Evolutionary conservation across 2,329 filamentous ascomycete species (phyloP).

Genomic region (Botrytis pseudocinerea): DNA sequence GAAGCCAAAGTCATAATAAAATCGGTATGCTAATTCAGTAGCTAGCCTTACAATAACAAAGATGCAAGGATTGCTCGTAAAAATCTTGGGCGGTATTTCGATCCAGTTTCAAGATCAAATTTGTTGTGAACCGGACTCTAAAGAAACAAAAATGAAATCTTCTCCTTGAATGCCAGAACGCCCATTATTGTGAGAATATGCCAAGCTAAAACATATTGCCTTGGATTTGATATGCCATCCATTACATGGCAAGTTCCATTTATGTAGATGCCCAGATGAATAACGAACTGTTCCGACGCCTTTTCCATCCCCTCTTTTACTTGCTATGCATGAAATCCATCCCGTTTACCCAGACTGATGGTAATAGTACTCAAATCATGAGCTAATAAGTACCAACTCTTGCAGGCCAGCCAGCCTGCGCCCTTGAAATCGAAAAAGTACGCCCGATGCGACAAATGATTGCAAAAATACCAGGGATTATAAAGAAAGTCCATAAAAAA

Average conservation of each 20-base stretch:
- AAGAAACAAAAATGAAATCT: slow-evolving; percentile 15
- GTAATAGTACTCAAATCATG: slow-evolving; percentile 33
- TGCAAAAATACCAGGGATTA: slow-evolving; percentile 30
- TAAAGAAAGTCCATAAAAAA: slow-evolving; percentile 26
- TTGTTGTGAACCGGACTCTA: slow-evolving; percentile 20
- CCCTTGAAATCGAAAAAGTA: slow-evolving; percentile 32
- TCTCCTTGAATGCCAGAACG: slow-evolving; percentile 26
- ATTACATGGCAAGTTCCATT: slow-evolving; percentile 19
- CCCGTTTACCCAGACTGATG: slow-evolving; percentile 30
- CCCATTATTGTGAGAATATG: slow-evolving; percentile 25
- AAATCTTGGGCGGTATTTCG: not conserved
- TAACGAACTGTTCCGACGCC: slow-evolving; percentile 31
- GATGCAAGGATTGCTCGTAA: slow-evolving; percentile 17
- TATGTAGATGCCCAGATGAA: slow-evolving; percentile 32
- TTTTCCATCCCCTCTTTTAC: slow-evolving; percentile 38
- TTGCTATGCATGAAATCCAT: slow-evolving; percentile 34
- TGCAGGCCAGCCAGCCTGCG: slow-evolving; percentile 39
- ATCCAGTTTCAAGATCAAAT: not conserved
- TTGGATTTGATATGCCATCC: slow-evolving; percentile 20
- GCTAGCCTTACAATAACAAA: slow-evolving; percentile 4
- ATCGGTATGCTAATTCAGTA: not conserved
- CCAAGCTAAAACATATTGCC: slow-evolving; percentile 26
- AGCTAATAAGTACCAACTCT: slow-evolving; percentile 20
- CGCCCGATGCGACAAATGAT: slow-evolving; percentile 38
- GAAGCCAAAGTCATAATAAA: not conserved